Evolutionary conservation across 164 flowering plant genomes (phyloP), one percentile per base, ranked within the genome.

Genomic region (Protea cynaroides): DNA sequence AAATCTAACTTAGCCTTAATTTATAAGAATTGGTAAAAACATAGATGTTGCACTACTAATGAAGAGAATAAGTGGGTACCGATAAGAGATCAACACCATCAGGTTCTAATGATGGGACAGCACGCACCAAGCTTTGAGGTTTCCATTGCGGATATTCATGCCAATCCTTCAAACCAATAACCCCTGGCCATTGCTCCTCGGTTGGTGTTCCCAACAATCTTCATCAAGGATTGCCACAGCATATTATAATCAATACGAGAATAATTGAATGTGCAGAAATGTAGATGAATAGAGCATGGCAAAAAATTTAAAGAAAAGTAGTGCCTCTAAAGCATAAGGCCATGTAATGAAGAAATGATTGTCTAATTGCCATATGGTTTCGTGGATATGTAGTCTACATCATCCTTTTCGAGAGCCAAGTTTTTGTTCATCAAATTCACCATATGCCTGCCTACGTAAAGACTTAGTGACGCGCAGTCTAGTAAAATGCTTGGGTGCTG

Each of bases 161-260:
- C 99, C 97, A 95, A 65, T 92, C 99, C 52, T 88, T 57, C 68
- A 95, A 69, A 25, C 90, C 59, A 66, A 73, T 78, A 12, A 95
- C 99, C 40, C 99, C 99, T 18, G 97, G 97, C 99, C 99, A 95
- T 72, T 86, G 77, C 77, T 84, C 84, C 72, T 95, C 97, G 7
- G 83, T 81, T 47, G 99, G 97, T 8, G 97, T 95, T 59, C 99
- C 99, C 65, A 95, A 65, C 79, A 95, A 62, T 87, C 98, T 89
- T 62, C 34, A 44, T 15, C 12, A 44, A 44, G 2, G 49, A 29
- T 1, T 10, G 8, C 46, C 4, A 40, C 46, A 40, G 46, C 4
- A 40, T 40, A 40, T n/a, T 3, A 8, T 4, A 12, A 40, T 9
- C 46, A 1, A 9, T 4, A 40, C 13, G 9, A 40, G 46, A 40